phyloP scores from a whole-genome alignment of 2,329 filamentous ascomycete genomes.

The Leptodontidium sp. region DNA sequence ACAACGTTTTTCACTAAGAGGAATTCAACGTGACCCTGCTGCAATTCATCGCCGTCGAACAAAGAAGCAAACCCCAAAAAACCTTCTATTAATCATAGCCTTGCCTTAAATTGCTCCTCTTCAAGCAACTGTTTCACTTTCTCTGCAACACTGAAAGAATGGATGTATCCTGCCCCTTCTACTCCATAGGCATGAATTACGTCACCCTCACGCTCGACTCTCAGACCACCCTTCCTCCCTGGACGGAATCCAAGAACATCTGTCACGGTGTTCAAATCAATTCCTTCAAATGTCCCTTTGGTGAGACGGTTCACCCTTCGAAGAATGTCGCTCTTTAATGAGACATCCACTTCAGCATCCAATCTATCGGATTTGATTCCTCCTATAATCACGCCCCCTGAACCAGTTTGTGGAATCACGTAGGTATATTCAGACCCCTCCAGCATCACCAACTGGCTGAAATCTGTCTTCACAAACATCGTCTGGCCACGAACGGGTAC shows the following conservation, averaged over 20 bases:
- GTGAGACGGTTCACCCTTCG: slow-evolving; percentile 40
- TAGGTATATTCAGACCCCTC: slow-evolving; percentile 43
- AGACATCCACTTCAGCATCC: slow-evolving; percentile 38
- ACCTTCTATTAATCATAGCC: slow-evolving; percentile 22
- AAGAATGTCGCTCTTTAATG: slow-evolving; percentile 39
- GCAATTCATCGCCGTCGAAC: background rate
- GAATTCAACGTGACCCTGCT: background rate
- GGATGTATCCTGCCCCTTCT: slow-evolving; percentile 42
- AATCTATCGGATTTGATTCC: slow-evolving; percentile 41
- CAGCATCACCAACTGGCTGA: slow-evolving; percentile 36
- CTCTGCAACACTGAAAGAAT: slow-evolving; percentile 42
- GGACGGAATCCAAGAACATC: slow-evolving; percentile 43
- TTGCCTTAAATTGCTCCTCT: slow-evolving; percentile 15
- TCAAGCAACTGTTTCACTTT: slow-evolving; percentile 35
- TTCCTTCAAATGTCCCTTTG: slow-evolving; percentile 36
- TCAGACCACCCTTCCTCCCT: slow-evolving; percentile 39
- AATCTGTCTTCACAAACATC: slow-evolving; percentile 40
- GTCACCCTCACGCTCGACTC: slow-evolving; percentile 39
- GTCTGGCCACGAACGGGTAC: slow-evolving; percentile 40
- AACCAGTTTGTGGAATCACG: slow-evolving; percentile 38
- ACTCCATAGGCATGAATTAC: slow-evolving; percentile 42
- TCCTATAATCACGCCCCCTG: slow-evolving; percentile 41
- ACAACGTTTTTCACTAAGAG: background rate
- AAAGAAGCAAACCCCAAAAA: background rate
- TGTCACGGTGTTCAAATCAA: slow-evolving; percentile 30